These are phyloP conservation scores for Pythium periplocum DNA, from an alignment of 352 stramenopile genomes.

Conservation along the genomic window DNA sequence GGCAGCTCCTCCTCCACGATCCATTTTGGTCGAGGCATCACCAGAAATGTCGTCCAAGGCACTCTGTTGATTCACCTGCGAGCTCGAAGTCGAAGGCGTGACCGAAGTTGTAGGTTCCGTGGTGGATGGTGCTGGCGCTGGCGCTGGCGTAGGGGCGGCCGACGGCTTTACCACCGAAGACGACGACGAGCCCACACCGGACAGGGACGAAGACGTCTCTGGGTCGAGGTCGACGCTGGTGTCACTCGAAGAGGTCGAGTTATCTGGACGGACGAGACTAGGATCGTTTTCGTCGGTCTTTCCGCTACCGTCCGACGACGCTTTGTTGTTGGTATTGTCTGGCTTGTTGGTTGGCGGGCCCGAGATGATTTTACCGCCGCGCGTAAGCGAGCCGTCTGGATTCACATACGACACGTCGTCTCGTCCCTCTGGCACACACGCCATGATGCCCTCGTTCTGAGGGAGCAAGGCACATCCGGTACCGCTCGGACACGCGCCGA, in stretches of 20 bases:
- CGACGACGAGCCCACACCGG: background rate
- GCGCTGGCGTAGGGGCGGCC: background rate
- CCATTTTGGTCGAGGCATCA: slow-evolving; percentile 13
- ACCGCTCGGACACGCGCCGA: slow-evolving; percentile 47
- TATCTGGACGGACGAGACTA: too few species aligned
- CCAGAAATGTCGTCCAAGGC: slow-evolving; percentile 30
- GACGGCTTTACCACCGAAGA: slow-evolving; percentile 17
- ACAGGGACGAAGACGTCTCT: too few species aligned
- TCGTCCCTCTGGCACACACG: slow-evolving; percentile 43
- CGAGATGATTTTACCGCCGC: slow-evolving; percentile 32
- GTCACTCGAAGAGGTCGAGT: too few species aligned
- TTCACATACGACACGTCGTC: slow-evolving; percentile 68
- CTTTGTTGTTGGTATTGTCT: slow-evolving; percentile 1
- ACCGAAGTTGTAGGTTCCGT: background rate
- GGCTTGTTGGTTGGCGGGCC: slow-evolving; percentile 9
- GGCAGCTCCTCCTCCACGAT: background rate
- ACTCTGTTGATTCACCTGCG: slow-evolving; percentile 22
- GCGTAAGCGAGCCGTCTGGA: slow-evolving; percentile 51
- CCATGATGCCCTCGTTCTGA: slow-evolving; percentile 54
- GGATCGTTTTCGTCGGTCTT: slow-evolving; percentile 3
- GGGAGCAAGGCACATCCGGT: slow-evolving; percentile 59
- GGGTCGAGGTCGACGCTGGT: too few species aligned
- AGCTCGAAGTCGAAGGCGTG: background rate
- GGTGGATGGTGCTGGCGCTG: background rate
- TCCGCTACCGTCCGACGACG: background rate